Base-by-base conservation (phyloP, 768 basidiomycete genomes). In the Termitomyces sp. region DNA sequence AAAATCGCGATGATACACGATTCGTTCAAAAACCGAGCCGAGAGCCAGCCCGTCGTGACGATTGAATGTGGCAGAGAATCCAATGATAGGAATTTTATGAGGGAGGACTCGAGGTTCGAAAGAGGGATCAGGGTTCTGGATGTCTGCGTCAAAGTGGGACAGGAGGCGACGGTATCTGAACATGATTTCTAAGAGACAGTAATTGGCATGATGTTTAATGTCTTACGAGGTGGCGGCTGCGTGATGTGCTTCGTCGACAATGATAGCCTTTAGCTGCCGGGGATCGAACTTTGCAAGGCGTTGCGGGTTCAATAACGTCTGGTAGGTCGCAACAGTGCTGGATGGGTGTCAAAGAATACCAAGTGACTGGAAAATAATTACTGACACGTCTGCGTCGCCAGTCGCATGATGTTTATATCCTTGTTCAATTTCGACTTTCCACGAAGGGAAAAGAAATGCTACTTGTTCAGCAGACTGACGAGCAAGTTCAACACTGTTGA, bases 181-280 rank as follows among this genome's bases (percentile, higher is more conserved):
- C 46, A 24, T 47, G 51, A 13, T 29, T 12, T 32, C 6, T 36
- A 46, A n/a, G 27, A 7, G n/a, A 34, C 55, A 31, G n/a, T 36
- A 31, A 12, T 27, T 39, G 14, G 9, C 20, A 53, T 27, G 13
- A 29, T 20, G 13, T 39, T 41, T 27, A 2, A 8, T 34, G 10
- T 75, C 85, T 55, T 73, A 95, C 85, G 94, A 94, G 31, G 88
- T 86, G 9, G 95, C 91, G 39, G 92, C 94, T 29, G 95, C 90
- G 70, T 98, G 96, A 68, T 98, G 96, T 0, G 95, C 95, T 72
- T 97, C 94, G 65, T 97, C 94, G 3, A 97, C 77, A 46, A 96
- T 85, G 58, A 97, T 76, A 16, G 87, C 88, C 64, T 88, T 92
- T 60, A 92, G 71, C 46, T 60, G 65, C 10, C 69, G 65, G 3